Base-by-base conservation (phyloP, 2,329 filamentous ascomycete species). In the Verruconis gallopava region DNA sequence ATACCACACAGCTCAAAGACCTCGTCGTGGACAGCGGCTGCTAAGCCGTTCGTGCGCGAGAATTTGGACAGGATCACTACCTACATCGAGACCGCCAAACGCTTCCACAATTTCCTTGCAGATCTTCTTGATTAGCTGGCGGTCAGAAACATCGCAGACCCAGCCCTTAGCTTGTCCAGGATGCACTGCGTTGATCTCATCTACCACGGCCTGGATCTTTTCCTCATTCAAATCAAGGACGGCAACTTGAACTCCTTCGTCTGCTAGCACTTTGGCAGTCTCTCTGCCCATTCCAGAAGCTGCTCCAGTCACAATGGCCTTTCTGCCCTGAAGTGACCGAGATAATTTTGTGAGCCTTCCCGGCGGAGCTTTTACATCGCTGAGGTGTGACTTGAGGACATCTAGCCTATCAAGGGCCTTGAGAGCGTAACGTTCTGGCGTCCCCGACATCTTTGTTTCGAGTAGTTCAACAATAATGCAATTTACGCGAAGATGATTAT, bases 151-250 rank as follows among this genome's bases (percentile, higher is more conserved):
- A 38, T 38, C 37, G 37, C 37, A 38, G 12, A 38, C 37, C 37
- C 37, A 38, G 6, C 37, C 37, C 18, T 38, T 28, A 11, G 37
- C 37, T 21, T 19, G 6, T 6, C 17, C 21, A 6, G 5, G 5
- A 38, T 38, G 37, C 11, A 38, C 37, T 11, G 37, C 37, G 18
- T 38, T 38, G 18, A 38, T 38, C 20, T 38, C 37, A 28, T 38
- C 14, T 32, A 38, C 37, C 14, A 38, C 37, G 20, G 6, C 6
- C 6, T 38, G 5, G 11, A 38, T 19, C 18, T 11, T 22, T 11
- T 9, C 37, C 9, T 22, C 5, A 11, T 22, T 19, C 20, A 38
- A 21, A 22, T 38, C 37, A 12, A 38, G 20, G 9, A 38, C 37
- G 11, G 37, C 37, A 38, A 38, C 37, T 21, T 21, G 9, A 13